Evolutionary conservation across 2,329 filamentous ascomycete species (phyloP).

Genomic region (Tothia fuscella): DNA sequence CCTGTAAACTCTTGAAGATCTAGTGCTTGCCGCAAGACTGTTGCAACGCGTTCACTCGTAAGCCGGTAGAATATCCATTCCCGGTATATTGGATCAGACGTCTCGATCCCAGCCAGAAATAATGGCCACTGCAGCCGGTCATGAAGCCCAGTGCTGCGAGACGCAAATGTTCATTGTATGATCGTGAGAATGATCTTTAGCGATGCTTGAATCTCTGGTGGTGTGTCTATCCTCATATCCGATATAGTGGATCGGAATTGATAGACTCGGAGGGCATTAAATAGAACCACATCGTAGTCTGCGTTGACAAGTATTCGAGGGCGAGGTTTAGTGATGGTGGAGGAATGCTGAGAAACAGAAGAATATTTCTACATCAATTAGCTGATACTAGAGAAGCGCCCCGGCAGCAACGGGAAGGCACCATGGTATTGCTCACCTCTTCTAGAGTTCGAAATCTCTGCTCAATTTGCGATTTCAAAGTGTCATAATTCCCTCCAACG

Average conservation of each 20-base stretch:
- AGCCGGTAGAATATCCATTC: not conserved
- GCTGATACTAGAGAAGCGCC: not conserved
- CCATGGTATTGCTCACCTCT: not conserved
- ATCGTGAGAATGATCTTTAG: not conserved
- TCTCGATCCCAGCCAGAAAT: slow-evolving; percentile 1
- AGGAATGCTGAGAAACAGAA: not conserved
- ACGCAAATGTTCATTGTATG: not conserved
- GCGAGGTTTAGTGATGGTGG: not conserved
- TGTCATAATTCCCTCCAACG: not conserved
- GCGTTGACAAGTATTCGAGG: not conserved
- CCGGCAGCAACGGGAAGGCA: too few relatives aligned
- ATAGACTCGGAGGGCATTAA: not conserved
- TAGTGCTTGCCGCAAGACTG: not conserved
- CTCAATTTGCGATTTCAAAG: not conserved
- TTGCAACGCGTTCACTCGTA: not conserved
- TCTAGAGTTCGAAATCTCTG: not conserved
- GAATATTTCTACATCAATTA: not conserved
- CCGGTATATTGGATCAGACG: not conserved
- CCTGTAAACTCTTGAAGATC: not conserved
- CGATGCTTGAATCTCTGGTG: not conserved
- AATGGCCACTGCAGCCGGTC: not conserved
- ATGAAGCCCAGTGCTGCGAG: not conserved
- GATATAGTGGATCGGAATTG: not conserved
- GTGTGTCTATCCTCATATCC: not conserved
- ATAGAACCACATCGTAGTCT: not conserved